Evolutionary conservation across 352 stramenopile genomes (phyloP).

Genomic region (Phytophthora boehmeriae): DNA sequence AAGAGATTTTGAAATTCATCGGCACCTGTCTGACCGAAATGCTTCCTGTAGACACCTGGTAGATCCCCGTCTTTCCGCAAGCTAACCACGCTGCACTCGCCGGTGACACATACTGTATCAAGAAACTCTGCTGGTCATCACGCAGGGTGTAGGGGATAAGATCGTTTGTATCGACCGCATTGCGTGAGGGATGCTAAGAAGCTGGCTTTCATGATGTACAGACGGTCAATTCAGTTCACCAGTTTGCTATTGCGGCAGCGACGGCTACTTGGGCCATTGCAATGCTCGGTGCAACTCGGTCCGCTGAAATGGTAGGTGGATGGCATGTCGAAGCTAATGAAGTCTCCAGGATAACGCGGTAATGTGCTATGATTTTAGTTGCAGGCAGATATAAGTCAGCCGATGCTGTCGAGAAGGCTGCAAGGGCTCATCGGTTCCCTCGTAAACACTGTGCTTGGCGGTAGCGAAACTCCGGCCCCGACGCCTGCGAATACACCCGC

Average conservation of each 20-base stretch:
- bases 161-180: not conserved
- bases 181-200: not conserved
- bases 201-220: not conserved
- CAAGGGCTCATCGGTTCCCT: conserved; percentile 27
- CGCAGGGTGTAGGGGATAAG: conserved; percentile 31
- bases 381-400: conserved; percentile 11
- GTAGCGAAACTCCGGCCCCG: conserved; percentile 21
- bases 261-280: conserved; percentile 4
- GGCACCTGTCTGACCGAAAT: not conserved
- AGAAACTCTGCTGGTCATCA: not conserved
- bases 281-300: conserved; percentile 10
- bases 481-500: conserved; percentile 15
- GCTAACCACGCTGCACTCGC: not conserved
- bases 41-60: too few species aligned
- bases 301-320: conserved; percentile 23
- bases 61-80: not conserved
- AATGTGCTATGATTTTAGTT: conserved; percentile 6
- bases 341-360: not conserved
- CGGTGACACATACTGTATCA: not conserved
- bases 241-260: conserved; percentile 17
- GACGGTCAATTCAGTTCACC: conserved; percentile 11
- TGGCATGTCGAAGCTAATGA: not conserved
- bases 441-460: conserved; percentile 29
- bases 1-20: too few species aligned
- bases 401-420: conserved; percentile 11